These are phyloP conservation scores for Bremia lactucae DNA, from an alignment of 352 stramenopile genomes.

Conservation along the genomic window DNA sequence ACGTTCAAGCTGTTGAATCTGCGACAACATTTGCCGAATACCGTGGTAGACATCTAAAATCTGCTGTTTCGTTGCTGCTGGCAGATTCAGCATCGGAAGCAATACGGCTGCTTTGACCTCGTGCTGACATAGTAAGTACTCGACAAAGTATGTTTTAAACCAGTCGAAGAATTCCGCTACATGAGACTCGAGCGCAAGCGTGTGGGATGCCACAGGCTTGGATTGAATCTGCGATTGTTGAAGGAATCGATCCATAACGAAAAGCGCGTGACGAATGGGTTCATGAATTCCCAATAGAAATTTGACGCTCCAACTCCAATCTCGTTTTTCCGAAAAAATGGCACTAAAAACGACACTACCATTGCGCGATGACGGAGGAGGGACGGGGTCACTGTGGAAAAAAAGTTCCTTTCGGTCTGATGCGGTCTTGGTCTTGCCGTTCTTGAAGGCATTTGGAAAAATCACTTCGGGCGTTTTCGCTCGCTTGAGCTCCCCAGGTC, in stretches of 20 bases:
- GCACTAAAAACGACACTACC: conserved; percentile 57
- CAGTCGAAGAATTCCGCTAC: conserved; percentile 60
- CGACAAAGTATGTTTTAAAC: conserved; percentile 70
- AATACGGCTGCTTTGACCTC: conserved; percentile 53
- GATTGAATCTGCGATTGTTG: conserved; percentile 37
- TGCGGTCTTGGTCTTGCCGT: not conserved
- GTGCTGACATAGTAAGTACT: conserved; percentile 60
- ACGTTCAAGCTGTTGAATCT: conserved; percentile 46
- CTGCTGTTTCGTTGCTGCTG: conserved; percentile 41
- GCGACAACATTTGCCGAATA: conserved; percentile 41
- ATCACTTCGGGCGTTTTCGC: conserved; percentile 23
- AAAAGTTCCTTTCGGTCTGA: conserved; percentile 16
- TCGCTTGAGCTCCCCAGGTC: conserved; percentile 20
- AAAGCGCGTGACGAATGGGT: conserved; percentile 67
- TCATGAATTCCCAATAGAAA: conserved; percentile 70
- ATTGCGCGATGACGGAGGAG: conserved; percentile 40
- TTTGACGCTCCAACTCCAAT: conserved; percentile 58
- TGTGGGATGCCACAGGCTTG: conserved; percentile 19
- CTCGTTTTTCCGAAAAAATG: conserved; percentile 41
- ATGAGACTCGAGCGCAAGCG: conserved; percentile 30
- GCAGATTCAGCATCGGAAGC: conserved; percentile 43
- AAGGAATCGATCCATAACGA: conserved; percentile 77
- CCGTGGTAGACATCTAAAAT: conserved; percentile 58
- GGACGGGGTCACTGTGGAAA: conserved; percentile 26
- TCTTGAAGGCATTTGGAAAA: conserved; percentile 15